phyloP scores from a whole-genome alignment of 805 yeast genomes.

The Ogataea saltuana region DNA sequence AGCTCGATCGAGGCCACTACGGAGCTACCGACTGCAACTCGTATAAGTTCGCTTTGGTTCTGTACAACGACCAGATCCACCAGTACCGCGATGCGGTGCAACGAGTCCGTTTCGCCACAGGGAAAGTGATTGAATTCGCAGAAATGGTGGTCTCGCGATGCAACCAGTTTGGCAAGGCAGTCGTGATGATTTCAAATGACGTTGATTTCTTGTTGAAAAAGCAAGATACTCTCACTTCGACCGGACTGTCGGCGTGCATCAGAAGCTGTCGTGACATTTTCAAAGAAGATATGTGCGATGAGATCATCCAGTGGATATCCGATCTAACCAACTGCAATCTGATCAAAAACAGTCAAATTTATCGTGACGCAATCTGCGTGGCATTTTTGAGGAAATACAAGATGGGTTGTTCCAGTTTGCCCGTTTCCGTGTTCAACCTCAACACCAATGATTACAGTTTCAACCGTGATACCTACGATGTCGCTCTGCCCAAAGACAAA shows the following conservation, averaged over 20 bases:
- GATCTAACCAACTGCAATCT: constrained; percentile 58
- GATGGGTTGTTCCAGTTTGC: constrained; percentile 42
- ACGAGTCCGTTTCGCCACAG: constrained; percentile 62
- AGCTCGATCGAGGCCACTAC: constrained; percentile 42
- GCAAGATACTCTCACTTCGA: constrained; percentile 56
- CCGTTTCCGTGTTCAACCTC: constrained; percentile 16
- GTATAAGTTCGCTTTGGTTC: constrained; percentile 52
- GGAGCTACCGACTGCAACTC: constrained; percentile 45
- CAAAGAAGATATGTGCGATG: constrained; percentile 79
- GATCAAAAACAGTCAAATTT: constrained; percentile 46
- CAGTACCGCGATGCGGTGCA: constrained; percentile 75
- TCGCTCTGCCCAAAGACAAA: constrained; percentile 25
- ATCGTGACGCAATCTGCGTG: constrained; percentile 53
- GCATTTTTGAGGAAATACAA: constrained; percentile 66
- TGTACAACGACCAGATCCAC: constrained; percentile 79
- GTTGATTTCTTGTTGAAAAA: constrained; percentile 50
- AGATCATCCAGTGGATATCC: constrained; percentile 64
- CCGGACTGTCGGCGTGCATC: constrained; percentile 68
- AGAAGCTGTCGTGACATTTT: constrained; percentile 68
- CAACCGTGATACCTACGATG: constrained; percentile 35
- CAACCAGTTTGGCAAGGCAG: constrained; percentile 66
- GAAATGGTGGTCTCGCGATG: constrained; percentile 68
- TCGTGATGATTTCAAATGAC: constrained; percentile 59
- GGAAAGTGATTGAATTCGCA: constrained; percentile 64
- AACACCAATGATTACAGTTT: constrained; percentile 34